Base-by-base conservation (phyloP, 139 green algal genomes). In the Nannochloris sp. region DNA sequence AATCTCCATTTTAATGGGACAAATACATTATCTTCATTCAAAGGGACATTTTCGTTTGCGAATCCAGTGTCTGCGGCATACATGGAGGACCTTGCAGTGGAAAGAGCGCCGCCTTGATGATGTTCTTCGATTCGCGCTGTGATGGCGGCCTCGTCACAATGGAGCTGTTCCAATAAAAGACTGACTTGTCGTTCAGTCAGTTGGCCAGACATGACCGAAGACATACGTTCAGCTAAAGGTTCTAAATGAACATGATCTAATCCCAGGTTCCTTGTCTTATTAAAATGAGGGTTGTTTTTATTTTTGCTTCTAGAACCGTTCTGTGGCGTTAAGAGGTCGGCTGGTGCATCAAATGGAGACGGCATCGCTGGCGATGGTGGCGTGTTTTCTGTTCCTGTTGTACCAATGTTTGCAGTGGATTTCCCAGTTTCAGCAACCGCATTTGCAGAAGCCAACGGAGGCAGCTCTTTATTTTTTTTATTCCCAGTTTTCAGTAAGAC, bases 61-160 rank as follows among this genome's bases (percentile, higher is more conserved):
- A 69, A 69, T 6, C 61, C 61, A 31, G 61, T 69, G 30, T 61
- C 42, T 13, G 39, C 19, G 61, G 19, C 38, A 36, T 62, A 69
- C 44, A 62, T 62, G 44, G 61, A 24, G 24, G 24, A 1, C 47
- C 47, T 35, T 24, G 25, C 2, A 14, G 47, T 0, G 24, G 14
- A 23, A 35, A 19, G 12, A 35, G 23, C n/a, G n/a, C 47, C 31
- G 12, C 9, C 37, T 45, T 9, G 31, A 25, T 57, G 12, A 23
- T 36, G 31, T 25, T 9, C 23, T 30, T 33, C 9, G 37, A 12
- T 57, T 12, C 23, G 19, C 47, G 47, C n/a, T 57, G n/a, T 57
- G 47, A 12, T 31, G 19, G 13, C 24, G 31, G 25, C 9, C 24
- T 57, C 47, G 12, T 6, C 47, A 23, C 24, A 33, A 2, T 57